phyloP scores from a whole-genome alignment of 2,329 filamentous ascomycete species.

The Ophiostoma himal-ulmi region DNA sequence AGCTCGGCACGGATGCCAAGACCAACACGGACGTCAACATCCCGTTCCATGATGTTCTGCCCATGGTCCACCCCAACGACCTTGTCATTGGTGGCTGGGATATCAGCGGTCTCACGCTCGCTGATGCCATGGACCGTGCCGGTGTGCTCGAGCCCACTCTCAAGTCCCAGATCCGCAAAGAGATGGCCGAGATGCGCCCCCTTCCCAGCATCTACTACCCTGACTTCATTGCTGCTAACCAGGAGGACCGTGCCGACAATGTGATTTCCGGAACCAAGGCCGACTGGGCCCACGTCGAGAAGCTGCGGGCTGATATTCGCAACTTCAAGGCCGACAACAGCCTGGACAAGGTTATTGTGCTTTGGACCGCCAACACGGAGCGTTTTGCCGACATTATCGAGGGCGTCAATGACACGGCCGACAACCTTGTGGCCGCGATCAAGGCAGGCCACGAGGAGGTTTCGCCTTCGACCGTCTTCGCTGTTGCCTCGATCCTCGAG shows the following conservation, averaged over 20 bases:
- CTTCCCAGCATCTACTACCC: conserved; percentile 97
- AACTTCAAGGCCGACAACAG: conserved; percentile 82
- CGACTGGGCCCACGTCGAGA: conserved; percentile 79
- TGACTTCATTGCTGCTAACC: conserved; percentile 98
- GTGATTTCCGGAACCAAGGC: conserved; percentile 77
- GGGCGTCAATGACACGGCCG: conserved; percentile 93
- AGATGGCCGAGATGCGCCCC: conserved; percentile 83
- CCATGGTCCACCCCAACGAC: conserved; percentile 96
- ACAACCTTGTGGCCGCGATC: conserved; percentile 85
- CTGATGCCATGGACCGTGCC: conserved; percentile 90
- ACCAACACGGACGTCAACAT: conserved; percentile 90
- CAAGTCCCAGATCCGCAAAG: conserved; percentile 83
- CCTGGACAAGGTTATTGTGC: conserved; percentile 92
- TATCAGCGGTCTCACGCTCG: conserved; percentile 84
- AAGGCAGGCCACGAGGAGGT: conserved; percentile 82
- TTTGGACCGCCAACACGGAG: conserved; percentile 99
- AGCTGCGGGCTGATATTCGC: conserved; percentile 87
- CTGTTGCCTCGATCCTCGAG: conserved; percentile 89
- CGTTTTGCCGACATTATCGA: conserved; percentile 82
- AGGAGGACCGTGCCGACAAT: conserved; percentile 94
- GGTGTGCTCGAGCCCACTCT: conserved; percentile 91
- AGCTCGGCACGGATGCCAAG: conserved; percentile 81
- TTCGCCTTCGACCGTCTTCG: conserved; percentile 92
- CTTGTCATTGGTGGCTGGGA: conserved; percentile 95
- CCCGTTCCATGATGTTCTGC: conserved; percentile 87